Conservation (phyloP, 2,329 filamentous ascomycete species). For the Botrytis medusae region DNA sequence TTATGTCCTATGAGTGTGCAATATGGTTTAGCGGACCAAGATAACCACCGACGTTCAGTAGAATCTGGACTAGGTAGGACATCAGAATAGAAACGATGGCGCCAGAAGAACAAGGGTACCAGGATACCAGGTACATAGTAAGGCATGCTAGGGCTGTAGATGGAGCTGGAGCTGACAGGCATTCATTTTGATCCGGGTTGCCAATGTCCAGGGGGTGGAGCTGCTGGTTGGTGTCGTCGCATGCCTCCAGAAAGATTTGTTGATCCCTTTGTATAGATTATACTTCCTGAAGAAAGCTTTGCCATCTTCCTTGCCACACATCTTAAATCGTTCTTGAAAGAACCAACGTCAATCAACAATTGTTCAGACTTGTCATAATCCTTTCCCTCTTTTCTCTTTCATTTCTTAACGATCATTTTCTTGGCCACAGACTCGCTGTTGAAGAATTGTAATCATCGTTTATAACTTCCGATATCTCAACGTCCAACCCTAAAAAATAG, state of each 20-base stretch:
- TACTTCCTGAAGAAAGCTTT: slow-evolving; percentile 31
- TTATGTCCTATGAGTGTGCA: slow-evolving; percentile 7
- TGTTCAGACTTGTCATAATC: not conserved
- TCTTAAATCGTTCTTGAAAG: slow-evolving; percentile 21
- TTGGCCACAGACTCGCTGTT: slow-evolving; percentile 20
- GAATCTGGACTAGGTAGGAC: slow-evolving; percentile 26
- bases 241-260: slow-evolving; percentile 25
- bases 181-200: slow-evolving; percentile 34
- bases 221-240: slow-evolving; percentile 39
- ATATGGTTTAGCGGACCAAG: slow-evolving; percentile 10
- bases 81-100: slow-evolving; percentile 35
- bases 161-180: slow-evolving; percentile 35
- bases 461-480: slow-evolving; percentile 22
- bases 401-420: not conserved
- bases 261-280: slow-evolving; percentile 32
- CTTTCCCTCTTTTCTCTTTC: slow-evolving; percentile 6
- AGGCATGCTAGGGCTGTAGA: slow-evolving; percentile 36
- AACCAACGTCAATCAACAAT: slow-evolving; percentile 9
- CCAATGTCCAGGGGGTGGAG: slow-evolving; percentile 30
- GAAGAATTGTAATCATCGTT: slow-evolving; percentile 20
- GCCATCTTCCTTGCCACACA: slow-evolving; percentile 26
- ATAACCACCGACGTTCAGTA: slow-evolving; percentile 15
- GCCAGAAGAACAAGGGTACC: slow-evolving; percentile 32
- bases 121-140: slow-evolving; percentile 23
- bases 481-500: slow-evolving; percentile 25